Percentiles rank a stretch among this genome's conserved stretches.
Evolutionary conservation across 192 early-diverging fungal genomes (phyloP).

Genomic region (Linnemannia zychae): DNA sequence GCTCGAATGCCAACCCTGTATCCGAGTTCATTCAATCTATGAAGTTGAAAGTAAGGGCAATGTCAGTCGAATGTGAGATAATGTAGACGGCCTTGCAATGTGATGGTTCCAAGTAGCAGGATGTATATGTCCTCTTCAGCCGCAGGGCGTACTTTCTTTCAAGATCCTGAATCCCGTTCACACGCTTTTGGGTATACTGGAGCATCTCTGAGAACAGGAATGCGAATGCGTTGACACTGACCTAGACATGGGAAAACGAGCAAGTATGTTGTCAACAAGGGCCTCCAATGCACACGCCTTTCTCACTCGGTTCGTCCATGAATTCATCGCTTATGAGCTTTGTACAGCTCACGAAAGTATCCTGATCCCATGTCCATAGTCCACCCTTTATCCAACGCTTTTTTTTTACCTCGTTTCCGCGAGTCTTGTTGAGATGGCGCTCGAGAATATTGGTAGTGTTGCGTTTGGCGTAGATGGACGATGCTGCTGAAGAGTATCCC

Average conservation of each 20-base stretch:
- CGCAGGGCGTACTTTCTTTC: conserved; percentile 82
- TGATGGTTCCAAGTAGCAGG: not conserved
- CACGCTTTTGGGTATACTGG: conserved; percentile 96
- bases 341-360: not conserved
- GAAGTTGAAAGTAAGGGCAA: not conserved
- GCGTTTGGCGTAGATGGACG: conserved; percentile 47
- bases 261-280: not conserved
- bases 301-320: too few species aligned
- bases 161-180: conserved; percentile 94
- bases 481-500: conserved; percentile 35
- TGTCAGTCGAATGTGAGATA: not conserved
- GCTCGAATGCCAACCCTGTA: conserved; percentile 92
- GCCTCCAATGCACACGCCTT: not conserved
- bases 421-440: conserved; percentile 80
- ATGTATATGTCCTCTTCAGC: not conserved
- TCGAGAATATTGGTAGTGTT: conserved; percentile 72
- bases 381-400: not conserved
- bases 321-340: not conserved
- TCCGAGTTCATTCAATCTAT: conserved; percentile 86
- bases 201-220: conserved; percentile 97
- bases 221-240: conserved; percentile 84
- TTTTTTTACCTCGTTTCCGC: conserved; percentile 74
- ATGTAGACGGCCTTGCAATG: not conserved
- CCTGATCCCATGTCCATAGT: not conserved
- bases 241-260: conserved; percentile 51